Evolutionary conservation across 495 filamentous ascomycete genomes (phyloP).

Genomic region (Mycothermus thermophilus): DNA sequence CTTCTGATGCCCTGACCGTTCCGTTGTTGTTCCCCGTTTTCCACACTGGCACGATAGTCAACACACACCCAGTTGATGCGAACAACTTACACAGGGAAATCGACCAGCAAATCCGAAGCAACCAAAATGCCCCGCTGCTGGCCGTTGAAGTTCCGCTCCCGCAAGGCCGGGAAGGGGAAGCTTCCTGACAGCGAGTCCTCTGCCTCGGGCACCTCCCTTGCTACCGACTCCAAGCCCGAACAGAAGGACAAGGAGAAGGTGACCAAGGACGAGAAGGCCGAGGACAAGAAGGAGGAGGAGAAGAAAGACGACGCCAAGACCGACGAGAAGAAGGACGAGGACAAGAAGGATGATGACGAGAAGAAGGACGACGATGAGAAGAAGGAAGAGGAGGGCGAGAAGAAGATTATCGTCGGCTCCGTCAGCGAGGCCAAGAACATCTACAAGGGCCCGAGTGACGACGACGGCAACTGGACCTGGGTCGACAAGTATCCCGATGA

Average conservation of each 20-base stretch:
- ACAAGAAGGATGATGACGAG: conserved; percentile 2
- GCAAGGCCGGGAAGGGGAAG: conserved; percentile 7
- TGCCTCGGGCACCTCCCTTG: conserved; percentile 5
- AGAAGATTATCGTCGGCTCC: conserved; percentile 15
- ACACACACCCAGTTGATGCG: no score
- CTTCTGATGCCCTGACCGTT: no score
- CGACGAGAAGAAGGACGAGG: conserved; percentile 1
- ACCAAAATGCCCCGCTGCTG: conserved; percentile 11
- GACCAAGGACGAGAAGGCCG: conserved; percentile 2
- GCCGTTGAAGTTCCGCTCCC: conserved; percentile 5
- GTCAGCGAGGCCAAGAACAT: conserved; percentile 24
- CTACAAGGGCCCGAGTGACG: conserved; percentile 21
- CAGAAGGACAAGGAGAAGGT: conserved; percentile 1
- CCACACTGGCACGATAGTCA: no score
- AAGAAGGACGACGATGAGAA: conserved; percentile 3
- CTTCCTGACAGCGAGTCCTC: conserved; percentile 6
- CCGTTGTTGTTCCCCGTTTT: no score
- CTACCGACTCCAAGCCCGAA: neutral
- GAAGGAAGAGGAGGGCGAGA: conserved; percentile 8
- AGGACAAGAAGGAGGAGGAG: conserved; percentile 5
- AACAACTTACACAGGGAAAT: no score
- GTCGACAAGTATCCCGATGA: conserved; percentile 25
- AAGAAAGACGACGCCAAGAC: conserved; percentile 1
- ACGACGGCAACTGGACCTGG: conserved; percentile 27
- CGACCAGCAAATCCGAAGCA: no score